Evolutionary conservation across 768 basidiomycete species (phyloP).

Genomic region (Suillus subalutaceus): DNA sequence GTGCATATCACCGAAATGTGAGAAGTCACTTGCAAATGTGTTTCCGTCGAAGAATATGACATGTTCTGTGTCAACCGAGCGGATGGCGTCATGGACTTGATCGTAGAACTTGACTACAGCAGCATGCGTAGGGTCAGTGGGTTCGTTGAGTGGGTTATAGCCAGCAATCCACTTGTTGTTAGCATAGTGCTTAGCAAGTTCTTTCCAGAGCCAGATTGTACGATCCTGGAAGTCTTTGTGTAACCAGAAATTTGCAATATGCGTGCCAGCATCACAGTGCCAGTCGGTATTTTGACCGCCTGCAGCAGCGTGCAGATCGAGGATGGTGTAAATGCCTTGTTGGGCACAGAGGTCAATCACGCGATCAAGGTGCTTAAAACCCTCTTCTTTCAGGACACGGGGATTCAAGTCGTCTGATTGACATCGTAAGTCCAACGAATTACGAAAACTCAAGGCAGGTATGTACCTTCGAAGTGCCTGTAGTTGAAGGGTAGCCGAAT

Average conservation of each 20-base stretch:
- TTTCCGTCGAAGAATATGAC: slow-evolving; percentile 83
- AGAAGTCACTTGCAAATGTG: slow-evolving; percentile 81
- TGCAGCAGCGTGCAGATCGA: slow-evolving; percentile 79
- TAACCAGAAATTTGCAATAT: slow-evolving; percentile 76
- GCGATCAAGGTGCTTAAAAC: slow-evolving; percentile 85
- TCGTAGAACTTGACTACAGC: slow-evolving; percentile 71
- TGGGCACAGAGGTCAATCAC: slow-evolving; percentile 75
- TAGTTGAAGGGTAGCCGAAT: slow-evolving; percentile 80
- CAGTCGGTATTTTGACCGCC: slow-evolving; percentile 80
- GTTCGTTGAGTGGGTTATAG: slow-evolving; percentile 87
- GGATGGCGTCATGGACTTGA: slow-evolving; percentile 69
- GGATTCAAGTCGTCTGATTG: slow-evolving; percentile 72
- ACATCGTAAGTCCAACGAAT: slow-evolving; percentile 12
- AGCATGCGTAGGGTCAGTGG: slow-evolving; percentile 66
- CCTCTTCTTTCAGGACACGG: slow-evolving; percentile 68
- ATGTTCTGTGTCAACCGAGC: slow-evolving; percentile 68
- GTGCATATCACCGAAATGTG: slow-evolving; percentile 66
- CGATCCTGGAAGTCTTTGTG: slow-evolving; percentile 89
- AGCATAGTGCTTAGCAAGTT: slow-evolving; percentile 76
- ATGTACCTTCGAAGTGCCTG: slow-evolving; percentile 59
- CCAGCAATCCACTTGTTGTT: slow-evolving; percentile 83
- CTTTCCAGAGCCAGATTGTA: slow-evolving; percentile 73
- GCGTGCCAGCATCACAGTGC: slow-evolving; percentile 75
- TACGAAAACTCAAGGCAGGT: not conserved
- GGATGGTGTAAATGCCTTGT: slow-evolving; percentile 76